phyloP scores from a whole-genome alignment of 2,329 filamentous ascomycete species.

The Ophiobolus disseminans region DNA sequence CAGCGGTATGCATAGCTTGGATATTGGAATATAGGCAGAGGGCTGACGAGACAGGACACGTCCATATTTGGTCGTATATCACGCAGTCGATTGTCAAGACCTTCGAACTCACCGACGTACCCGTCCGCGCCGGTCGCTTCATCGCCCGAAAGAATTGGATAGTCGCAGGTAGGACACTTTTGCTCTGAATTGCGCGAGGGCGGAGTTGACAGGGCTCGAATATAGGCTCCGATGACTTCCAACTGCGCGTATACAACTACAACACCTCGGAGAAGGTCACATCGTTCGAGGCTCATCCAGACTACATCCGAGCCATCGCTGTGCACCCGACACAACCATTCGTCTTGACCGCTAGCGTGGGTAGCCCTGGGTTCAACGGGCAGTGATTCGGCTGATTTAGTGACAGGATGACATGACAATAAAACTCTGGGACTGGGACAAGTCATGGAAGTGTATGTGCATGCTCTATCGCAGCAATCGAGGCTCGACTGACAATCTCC shows the following conservation, averaged over 20 bases:
- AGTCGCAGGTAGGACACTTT: constrained; percentile 70
- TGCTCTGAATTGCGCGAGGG: not conserved
- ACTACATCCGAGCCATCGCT: constrained; percentile 96
- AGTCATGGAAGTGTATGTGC: constrained; percentile 83
- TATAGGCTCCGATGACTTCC: constrained; percentile 81
- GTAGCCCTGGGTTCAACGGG: constrained; percentile 16
- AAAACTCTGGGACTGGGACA: constrained; percentile 99
- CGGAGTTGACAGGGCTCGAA: constrained; percentile 27
- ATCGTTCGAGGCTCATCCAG: constrained; percentile 94
- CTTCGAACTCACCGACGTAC: constrained; percentile 98
- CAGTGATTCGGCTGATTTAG: constrained; percentile 26
- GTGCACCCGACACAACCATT: constrained; percentile 96
- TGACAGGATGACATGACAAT: constrained; percentile 61
- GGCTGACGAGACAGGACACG: constrained; percentile 73
- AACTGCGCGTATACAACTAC: constrained; percentile 87
- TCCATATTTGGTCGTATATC: constrained; percentile 97
- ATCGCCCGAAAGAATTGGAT: constrained; percentile 99
- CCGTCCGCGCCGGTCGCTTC: constrained; percentile 94
- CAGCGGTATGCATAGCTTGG: constrained; percentile 68
- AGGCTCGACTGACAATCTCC: constrained; percentile 25
- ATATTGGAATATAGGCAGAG: constrained; percentile 6
- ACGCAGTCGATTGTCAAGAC: constrained; percentile 88
- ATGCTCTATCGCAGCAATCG: not conserved
- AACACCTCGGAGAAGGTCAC: constrained; percentile 99
- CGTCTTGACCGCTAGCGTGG: constrained; percentile 82